Evolutionary conservation across 2,329 filamentous ascomycete genomes (phyloP).

Genomic region (Penicillium polonicum): DNA sequence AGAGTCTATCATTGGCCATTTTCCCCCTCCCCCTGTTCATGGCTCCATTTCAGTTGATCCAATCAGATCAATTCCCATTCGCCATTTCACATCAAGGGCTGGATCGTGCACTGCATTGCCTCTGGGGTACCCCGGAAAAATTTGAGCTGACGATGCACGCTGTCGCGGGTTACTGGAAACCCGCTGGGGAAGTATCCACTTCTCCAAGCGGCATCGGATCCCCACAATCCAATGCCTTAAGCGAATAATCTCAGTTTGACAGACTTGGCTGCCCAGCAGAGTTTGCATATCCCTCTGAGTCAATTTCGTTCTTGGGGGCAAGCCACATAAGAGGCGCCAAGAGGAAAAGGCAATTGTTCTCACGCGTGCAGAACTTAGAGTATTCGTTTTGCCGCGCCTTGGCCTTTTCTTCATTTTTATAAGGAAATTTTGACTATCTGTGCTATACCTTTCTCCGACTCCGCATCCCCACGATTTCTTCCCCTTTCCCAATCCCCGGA

Average conservation of each 20-base stretch:
- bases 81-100: neutral
- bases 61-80: slow-evolving; percentile 10
- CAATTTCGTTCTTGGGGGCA: neutral
- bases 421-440: neutral
- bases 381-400: slow-evolving; percentile 23
- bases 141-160: neutral
- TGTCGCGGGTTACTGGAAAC: neutral
- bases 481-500: slow-evolving; percentile 18
- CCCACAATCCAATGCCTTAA: neutral
- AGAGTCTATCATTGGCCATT: slow-evolving; percentile 11
- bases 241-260: neutral
- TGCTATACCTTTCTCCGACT: slow-evolving; percentile 24
- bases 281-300: neutral
- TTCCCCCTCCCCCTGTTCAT: neutral
- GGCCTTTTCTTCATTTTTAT: neutral
- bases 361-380: neutral
- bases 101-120: slow-evolving; percentile 6
- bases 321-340: slow-evolving; percentile 4
- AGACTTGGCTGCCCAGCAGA: neutral
- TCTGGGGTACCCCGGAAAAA: slow-evolving; percentile 15
- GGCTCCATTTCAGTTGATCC: slow-evolving; percentile 8
- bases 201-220: neutral
- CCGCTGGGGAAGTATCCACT: slow-evolving; percentile 3
- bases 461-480: slow-evolving; percentile 17
- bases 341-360: neutral